Base-by-base conservation (phyloP, 23 red algal species). In the Gracilaria domingensis region DNA sequence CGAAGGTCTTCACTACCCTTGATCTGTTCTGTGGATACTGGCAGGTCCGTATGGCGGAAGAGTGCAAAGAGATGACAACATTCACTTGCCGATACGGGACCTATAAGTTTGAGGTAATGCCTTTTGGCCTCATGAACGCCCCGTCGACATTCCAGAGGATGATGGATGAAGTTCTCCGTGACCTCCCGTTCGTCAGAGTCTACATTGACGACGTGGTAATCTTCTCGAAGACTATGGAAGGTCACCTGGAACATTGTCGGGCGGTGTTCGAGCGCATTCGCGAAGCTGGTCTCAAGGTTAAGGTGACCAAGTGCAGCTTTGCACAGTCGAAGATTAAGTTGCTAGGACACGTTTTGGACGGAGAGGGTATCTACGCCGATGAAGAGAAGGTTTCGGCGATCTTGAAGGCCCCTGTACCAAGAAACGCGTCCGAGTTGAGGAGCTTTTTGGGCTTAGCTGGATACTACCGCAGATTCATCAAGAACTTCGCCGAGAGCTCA, bases 1-100 rank as follows among this genome's bases (percentile, higher is more conserved):
- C 37, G 8, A 23, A 37, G 0, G 23, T 81, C 33, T 81, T 81
- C 56, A 83, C 35, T 16, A 83, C 80, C 14, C 80, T 65, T 83
- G n/a, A n/a, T n/a, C n/a, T n/a, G n/a, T n/a, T n/a, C n/a, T n/a
- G n/a, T n/a, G n/a, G n/a, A n/a, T n/a, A 83, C 18, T 64, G 80
- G 50, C 49, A 83, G 23, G n/a, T 83, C 8, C 0, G 0, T 9
- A 83, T 13, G 49, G 28, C 50, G 23, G 80, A 83, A 13, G 13
- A 34, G 4, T 83, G 55, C 50, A 83, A 83, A 21, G 80, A 83
- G 57, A 62, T 83, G 80, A 65, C 80, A 4, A 83, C 53, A 21
- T 83, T 83, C 2, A 40, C 49, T 0, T 62, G 17, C 18, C n/a
- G 58, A 9, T 83, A 59, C 23, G 80, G 80, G 2, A 83, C 80